Conservation (phyloP, 2,329 filamentous ascomycete genomes). For the Whalleya microplaca region DNA sequence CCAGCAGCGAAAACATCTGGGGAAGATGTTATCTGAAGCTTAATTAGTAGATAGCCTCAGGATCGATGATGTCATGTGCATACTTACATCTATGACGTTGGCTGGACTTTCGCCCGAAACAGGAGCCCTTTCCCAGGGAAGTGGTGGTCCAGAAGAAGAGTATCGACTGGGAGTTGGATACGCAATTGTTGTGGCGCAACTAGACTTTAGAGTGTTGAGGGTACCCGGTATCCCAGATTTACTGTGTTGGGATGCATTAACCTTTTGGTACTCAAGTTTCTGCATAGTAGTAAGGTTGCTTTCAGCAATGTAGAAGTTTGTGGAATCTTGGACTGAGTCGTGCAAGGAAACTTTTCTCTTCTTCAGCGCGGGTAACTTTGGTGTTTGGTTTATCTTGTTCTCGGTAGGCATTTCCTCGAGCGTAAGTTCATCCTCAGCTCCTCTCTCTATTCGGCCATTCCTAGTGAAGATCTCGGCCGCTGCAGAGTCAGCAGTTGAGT, state of each 20-base stretch:
- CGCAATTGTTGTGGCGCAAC: slow-evolving; percentile 36
- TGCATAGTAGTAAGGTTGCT: slow-evolving; percentile 40
- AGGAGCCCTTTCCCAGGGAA: slow-evolving; percentile 32
- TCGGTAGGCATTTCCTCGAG: slow-evolving; percentile 7
- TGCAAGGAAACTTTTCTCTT: slow-evolving; percentile 26
- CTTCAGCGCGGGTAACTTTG: slow-evolving; percentile 17
- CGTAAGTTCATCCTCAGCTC: slow-evolving; percentile 1
- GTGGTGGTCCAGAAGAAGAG: slow-evolving; percentile 34
- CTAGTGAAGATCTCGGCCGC: slow-evolving; percentile 15
- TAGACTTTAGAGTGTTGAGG: slow-evolving; percentile 34
- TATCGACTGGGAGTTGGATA: slow-evolving; percentile 39
- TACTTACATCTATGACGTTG: slow-evolving; percentile 31
- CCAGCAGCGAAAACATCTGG: slow-evolving; percentile 31
- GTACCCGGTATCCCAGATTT: slow-evolving; percentile 23
- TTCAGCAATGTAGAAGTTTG: slow-evolving; percentile 37
- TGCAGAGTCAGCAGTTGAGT: slow-evolving; percentile 9
- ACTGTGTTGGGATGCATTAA: slow-evolving; percentile 27
- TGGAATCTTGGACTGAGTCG: slow-evolving; percentile 19
- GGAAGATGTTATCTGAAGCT: slow-evolving; percentile 33
- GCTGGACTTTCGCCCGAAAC: slow-evolving; percentile 9
- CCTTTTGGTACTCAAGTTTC: slow-evolving; percentile 37
- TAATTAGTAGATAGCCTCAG: slow-evolving; percentile 12
- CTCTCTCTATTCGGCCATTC: slow-evolving; percentile 2
- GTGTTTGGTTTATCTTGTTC: slow-evolving; percentile 6
- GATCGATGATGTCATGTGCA: background rate